Evolutionary conservation across 2,329 filamentous ascomycete species (phyloP), one percentile per base, ranked within the genome.

Genomic region (Didymellaceae sp.): DNA sequence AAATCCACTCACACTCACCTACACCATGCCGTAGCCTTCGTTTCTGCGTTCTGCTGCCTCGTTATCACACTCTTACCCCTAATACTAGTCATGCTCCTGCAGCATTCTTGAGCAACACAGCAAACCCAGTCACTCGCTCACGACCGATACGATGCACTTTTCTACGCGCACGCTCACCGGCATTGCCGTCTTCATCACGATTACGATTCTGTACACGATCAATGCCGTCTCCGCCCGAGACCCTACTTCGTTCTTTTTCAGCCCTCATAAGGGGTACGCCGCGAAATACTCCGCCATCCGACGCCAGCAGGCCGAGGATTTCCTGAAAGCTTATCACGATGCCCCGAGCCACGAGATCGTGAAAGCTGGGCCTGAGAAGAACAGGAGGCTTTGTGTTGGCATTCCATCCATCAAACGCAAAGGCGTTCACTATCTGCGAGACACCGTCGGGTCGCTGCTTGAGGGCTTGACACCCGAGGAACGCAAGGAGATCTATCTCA

Each of bases 391-490:
- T 9, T 80, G 78, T 44, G 61, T 80, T 2, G 78, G 77, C 2
- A 71, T 80, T 42, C 70, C 76, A 9, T 73, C 75, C 0, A 68
- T 77, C 24, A 74, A 71, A 13, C 68, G 77, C 11, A 57, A 74
- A 10, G 70, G 69, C 11, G 67, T 67, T 1, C 64, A 71, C 16
- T 79, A 80, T 51, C 64, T 80, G 17, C 62, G 66, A 20, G 66
- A 67, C n/a, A 65, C 76, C 0, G 66, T 80, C 3, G 78, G 76
- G 6, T 77, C 75, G 1, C 52, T 80, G 2, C 62, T 80, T 1
- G 72, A 74, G 6, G 77, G 75, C 6, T 57, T 80, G 11, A 71
- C 66, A n/a, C 59, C 63, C 9, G 55, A 67, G 13, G 78, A 80
- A 56, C 65, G 78, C 9, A 61, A 63, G 6, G 65, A 74, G 21